Evolutionary conservation across 2,329 filamentous ascomycete genomes (phyloP), one percentile per base, ranked within the genome.

Genomic region (Tolypocladium inflatum): DNA sequence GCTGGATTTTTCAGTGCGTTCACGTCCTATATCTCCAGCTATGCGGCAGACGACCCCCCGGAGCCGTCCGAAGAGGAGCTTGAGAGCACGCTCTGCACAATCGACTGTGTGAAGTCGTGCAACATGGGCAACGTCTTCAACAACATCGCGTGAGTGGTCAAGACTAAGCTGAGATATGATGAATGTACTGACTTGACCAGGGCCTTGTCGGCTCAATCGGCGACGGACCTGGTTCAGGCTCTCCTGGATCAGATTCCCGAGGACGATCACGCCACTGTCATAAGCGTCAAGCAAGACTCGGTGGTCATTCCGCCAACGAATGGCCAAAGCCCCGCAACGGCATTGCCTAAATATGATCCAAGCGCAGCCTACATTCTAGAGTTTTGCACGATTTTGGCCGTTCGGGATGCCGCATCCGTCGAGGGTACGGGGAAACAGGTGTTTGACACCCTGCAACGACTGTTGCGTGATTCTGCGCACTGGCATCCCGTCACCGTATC

Each of bases 11-110:
- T 99, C 70, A 96, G 92, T 4, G 91, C 93, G 1, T 90, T 99
- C 66, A 95, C 93, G 0, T 96, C 90, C 6, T 99, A 97, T 67
- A 91, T 99, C 38, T 96, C 92, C n/a, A 97, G 93, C 71, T 97
- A 99, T 70, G 94, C 95, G 48, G 95, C 94, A 13, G 94, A 97
- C 71, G 94, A 99, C 68, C 94, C 94, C 15, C 94, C 94, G 0
- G 94, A 99, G 74, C 94, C 94, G 2, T 97, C 94, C 1, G 91
- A 97, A 63, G 93, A 97, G 70, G 94, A 99, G 71, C 80, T 99
- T 37, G 94, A 99, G 67, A 96, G 94, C 69, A 97, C 94, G 0
- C 78, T 99, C 11, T 94, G 90, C 69, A 93, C 94, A 1, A 89
- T 97, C 3, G 94, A 97, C 70, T 99, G 93, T 67, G 86, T 99